phyloP scores from a whole-genome alignment of 257 asterid species.

The Verbena officinalis region DNA sequence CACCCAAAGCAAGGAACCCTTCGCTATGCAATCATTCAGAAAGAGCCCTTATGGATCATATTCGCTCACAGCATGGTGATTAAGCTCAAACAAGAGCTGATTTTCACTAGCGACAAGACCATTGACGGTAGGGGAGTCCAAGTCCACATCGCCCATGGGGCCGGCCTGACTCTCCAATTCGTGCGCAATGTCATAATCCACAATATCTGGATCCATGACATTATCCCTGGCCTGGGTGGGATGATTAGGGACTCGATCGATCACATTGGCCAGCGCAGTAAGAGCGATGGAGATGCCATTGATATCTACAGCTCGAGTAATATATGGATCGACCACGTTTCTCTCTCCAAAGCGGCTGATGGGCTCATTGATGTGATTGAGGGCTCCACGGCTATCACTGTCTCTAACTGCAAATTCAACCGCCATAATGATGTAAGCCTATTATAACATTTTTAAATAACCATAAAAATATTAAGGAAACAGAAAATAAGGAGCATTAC shows the following conservation, averaged over 20 bases:
- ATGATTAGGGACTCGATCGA: constrained; percentile 55
- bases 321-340: constrained; percentile 77
- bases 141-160: constrained; percentile 75
- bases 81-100: constrained; percentile 54
- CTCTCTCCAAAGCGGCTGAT: constrained; percentile 54
- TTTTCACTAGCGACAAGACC: constrained; percentile 62
- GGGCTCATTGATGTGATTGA: constrained; percentile 80
- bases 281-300: constrained; percentile 80
- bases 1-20: constrained; percentile 53
- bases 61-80: constrained; percentile 57
- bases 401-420: constrained; percentile 91
- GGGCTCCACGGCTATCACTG: constrained; percentile 86
- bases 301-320: constrained; percentile 51
- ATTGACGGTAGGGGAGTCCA: constrained; percentile 76
- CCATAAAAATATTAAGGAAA: too few species aligned
- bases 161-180: constrained; percentile 73
- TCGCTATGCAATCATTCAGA: constrained; percentile 59
- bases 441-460: too few species aligned
- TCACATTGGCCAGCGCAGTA: constrained; percentile 65
- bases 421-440: constrained; percentile 77
- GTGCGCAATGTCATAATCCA: constrained; percentile 70
- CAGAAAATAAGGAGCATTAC: background rate
- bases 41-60: constrained; percentile 58
- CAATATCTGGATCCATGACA: constrained; percentile 63
- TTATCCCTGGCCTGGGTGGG: constrained; percentile 57